These are phyloP conservation scores for Emericellopsis cladophorae DNA, from an alignment of 2,329 filamentous ascomycete species.

Conservation along the genomic window DNA sequence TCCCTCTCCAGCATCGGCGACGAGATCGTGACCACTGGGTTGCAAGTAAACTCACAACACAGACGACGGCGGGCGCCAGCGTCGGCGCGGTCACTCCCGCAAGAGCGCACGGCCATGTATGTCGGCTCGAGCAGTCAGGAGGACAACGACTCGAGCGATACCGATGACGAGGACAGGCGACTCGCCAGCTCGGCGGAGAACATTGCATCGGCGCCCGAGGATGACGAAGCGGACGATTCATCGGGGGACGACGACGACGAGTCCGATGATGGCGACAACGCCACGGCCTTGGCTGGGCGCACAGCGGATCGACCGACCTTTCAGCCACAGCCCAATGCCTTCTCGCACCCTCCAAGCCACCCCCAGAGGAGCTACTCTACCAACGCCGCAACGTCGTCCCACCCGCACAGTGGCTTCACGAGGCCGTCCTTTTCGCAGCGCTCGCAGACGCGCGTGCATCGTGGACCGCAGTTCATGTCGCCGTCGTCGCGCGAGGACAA, in stretches of 20 bases:
- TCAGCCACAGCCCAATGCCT: constrained; percentile 82
- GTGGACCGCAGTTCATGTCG: constrained; percentile 50
- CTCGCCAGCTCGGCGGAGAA: constrained; percentile 49
- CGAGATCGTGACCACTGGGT: constrained; percentile 81
- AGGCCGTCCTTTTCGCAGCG: constrained; percentile 36
- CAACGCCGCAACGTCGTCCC: constrained; percentile 31
- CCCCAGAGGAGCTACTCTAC: constrained; percentile 35
- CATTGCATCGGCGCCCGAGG: constrained; percentile 21
- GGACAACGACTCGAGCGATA: constrained; percentile 89
- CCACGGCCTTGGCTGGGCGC: constrained; percentile 52
- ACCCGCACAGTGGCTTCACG: constrained; percentile 35
- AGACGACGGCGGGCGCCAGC: constrained; percentile 36
- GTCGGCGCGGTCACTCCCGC: constrained; percentile 18
- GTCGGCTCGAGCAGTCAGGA: constrained; percentile 67
- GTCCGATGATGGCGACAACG: constrained; percentile 56
- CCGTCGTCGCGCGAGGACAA: constrained; percentile 75
- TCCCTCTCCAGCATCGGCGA: constrained; percentile 77
- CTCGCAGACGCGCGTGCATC: constrained; percentile 32
- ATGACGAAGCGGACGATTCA: constrained; percentile 30
- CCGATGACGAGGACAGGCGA: constrained; percentile 70
- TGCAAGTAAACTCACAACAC: constrained; percentile 59
- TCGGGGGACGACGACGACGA: constrained; percentile 30
- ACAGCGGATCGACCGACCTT: constrained; percentile 46
- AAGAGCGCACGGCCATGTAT: constrained; percentile 26
- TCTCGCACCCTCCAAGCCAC: constrained; percentile 64